Base-by-base conservation (phyloP, 768 basidiomycete genomes). In the Russula brevipes region DNA sequence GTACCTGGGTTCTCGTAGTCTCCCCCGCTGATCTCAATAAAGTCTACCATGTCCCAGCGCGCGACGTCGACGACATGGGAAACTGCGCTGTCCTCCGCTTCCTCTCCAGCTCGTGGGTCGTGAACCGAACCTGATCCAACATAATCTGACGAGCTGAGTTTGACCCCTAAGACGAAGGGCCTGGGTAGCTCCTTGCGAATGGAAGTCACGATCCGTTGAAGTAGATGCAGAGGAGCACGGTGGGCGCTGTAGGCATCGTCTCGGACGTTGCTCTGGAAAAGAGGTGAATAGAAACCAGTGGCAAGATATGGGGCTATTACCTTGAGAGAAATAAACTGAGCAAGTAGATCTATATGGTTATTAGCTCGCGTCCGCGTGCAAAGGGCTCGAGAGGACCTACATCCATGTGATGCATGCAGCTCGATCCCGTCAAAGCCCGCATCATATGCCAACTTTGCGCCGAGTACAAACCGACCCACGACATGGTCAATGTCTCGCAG, bases 11-110 rank as follows among this genome's bases (percentile, higher is more conserved):
- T 82, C 69, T 92, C 89, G 67, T 95, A 96, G 70, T 87, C 86
- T 0, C 93, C 93, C 1, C 93, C 93, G 59, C 87, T 91, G 63
- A 96, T 82, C 73, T 96, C 93, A 55, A 96, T 84, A 69, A 93
- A 88, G 72, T 96, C 93, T 5, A 95, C 69, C 17, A 76, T 74
- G 1, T 80, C 79, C 85, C 90, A 91, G 44, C 72, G 71, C 0
- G 86, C 82, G 35, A 94, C 83, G 44, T 78, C 71, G 17, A 75
- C 72, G 12, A 93, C 76, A 69, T 94, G 86, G 24, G 78, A 73
- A 2, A 92, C 73, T 0, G 86, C 86, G 31, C 80, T 75, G 7
- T 67, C 64, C 50, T 77, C 76, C 65, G 76, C 76, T 38, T 74
- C 73, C 63, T 62, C 68, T 64, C 66, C 62, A 8, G 36, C 68